These are phyloP conservation scores for Rhizopogon roseolus DNA, from an alignment of 768 basidiomycete genomes.

Conservation along the genomic window DNA sequence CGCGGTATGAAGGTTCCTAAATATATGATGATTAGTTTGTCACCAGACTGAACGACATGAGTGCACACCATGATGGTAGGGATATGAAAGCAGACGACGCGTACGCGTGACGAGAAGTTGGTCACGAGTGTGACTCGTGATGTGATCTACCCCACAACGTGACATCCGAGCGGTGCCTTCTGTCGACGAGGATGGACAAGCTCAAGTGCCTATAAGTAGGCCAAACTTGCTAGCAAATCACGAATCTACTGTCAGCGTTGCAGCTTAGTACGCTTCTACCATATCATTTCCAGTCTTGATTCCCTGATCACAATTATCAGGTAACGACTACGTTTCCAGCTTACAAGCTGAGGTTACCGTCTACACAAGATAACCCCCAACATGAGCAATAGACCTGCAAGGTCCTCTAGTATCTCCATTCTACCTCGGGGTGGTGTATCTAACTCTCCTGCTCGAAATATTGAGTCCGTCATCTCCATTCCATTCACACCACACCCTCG, in stretches of 20 bases:
- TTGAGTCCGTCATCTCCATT: constrained; percentile 64
- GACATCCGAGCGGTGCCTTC: constrained; percentile 3
- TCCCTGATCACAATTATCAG: background rate
- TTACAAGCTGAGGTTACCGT: background rate
- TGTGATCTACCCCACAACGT: constrained; percentile 22
- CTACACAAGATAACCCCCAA: background rate
- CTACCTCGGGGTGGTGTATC: constrained; percentile 40
- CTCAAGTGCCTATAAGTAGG: constrained; percentile 4
- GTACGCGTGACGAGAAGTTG: constrained; percentile 1
- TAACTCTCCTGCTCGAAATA: constrained; percentile 47
- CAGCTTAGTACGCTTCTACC: background rate
- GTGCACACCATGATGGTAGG: constrained; percentile 22
- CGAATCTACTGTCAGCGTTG: background rate
- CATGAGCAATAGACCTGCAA: constrained; percentile 50
- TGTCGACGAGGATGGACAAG: constrained; percentile 1
- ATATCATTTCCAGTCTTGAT: background rate
- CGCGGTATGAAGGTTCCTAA: constrained; percentile 49
- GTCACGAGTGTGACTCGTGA: constrained; percentile 13
- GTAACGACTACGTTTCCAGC: background rate
- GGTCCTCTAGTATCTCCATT: constrained; percentile 67
- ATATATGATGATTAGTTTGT: background rate
- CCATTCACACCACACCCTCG: constrained; percentile 43
- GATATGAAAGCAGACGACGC: constrained; percentile 8
- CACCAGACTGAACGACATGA: background rate
- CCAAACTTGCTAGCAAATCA: background rate